Base-by-base conservation (phyloP, 306 rosid genomes). In the Alnus rubra region DNA sequence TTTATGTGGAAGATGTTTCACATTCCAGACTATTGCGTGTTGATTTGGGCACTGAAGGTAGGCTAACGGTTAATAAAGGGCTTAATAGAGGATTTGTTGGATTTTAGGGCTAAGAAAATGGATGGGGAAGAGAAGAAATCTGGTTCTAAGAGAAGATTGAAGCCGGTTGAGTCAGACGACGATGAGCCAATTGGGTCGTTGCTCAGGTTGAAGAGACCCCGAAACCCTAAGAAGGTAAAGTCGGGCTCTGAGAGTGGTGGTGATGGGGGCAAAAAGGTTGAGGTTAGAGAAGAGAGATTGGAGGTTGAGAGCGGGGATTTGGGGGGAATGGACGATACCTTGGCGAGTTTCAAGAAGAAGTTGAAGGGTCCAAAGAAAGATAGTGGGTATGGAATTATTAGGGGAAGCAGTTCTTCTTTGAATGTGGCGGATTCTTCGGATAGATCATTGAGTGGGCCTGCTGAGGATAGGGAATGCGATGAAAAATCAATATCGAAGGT, bases 291-390 rank as follows among this genome's bases (percentile, higher is more conserved):
- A 82, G 82, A 42, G 47, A 79, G 79, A 47, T 44, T 69, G 55
- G 77, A 47, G 53, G 83, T 39, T 31, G 82, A n/a, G n/a, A 78
- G 84, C 12, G 92, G 71, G 69, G 92, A 89, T 80, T 84, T 87
- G 31, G 92, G 89, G 81, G 93, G 90, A 59, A 85, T 96, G 96
- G 94, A 89, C 76, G 98, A 93, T 86, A 93, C 99, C 19, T 81
- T 96, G 85, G 99, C 99, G 33, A 91, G 89, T 80, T 90, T 96
- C 73, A 86, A 94, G 90, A 96, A 93, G 87, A 91, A 93, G 80
- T 88, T 96, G 90, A 96, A 86, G 87, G 95, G 90, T 84, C 97
- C 93, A n/a, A 92, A 89, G 82, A 91, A 86, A 82, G 91, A 89
- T 78, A 76, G n/a, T 53, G 97, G 88, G 77, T 78, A 89, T 71